Base-by-base conservation (phyloP, 805 yeast genomes). In the Ogataea corticis region DNA sequence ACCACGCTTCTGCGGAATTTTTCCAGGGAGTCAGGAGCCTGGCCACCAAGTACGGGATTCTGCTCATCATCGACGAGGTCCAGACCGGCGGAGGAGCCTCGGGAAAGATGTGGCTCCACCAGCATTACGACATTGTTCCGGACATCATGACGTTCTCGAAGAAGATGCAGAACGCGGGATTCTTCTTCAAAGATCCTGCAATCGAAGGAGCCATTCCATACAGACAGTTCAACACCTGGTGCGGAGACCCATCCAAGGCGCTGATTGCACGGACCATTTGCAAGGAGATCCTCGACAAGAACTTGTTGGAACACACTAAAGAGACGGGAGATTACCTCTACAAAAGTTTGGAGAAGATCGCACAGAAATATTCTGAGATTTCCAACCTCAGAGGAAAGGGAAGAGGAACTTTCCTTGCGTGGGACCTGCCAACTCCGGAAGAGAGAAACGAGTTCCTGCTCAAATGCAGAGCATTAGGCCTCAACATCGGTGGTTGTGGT, bases 201-300 rank as follows among this genome's bases (percentile, higher is more conserved):
- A 73, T 82, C 58, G 76, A 78, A 50, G 86, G 87, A 39, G 74
- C 73, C 52, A 72, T 72, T 55, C 76, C 87, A 19, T 83, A 77
- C 67, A 75, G 87, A 68, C 87, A 82, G 61, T 83, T 83, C 70
- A 83, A 83, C 73, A 83, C 88, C 48, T 83, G 88, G 88, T 82
- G 87, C 65, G 88, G 87, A 55, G 87, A 83, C 62, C 85, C 87
- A 50, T 76, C 86, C 13, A 79, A 79, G 67, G 83, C 83, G 62
- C 68, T 82, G 43, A 71, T 82, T 56, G 86, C 87, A 32, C 75
- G 75, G 53, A 69, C 82, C 48, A 82, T 82, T 52, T 76, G 75
- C 52, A 71, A 78, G 57, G 84, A 82, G 53, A 68, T 82, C 41
- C 52, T 60, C 19, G 72, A 76, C 52, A 64, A 79, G 50, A 70